Evolutionary conservation across 805 yeast species (phyloP).

Genomic region (Candida schatavii): DNA sequence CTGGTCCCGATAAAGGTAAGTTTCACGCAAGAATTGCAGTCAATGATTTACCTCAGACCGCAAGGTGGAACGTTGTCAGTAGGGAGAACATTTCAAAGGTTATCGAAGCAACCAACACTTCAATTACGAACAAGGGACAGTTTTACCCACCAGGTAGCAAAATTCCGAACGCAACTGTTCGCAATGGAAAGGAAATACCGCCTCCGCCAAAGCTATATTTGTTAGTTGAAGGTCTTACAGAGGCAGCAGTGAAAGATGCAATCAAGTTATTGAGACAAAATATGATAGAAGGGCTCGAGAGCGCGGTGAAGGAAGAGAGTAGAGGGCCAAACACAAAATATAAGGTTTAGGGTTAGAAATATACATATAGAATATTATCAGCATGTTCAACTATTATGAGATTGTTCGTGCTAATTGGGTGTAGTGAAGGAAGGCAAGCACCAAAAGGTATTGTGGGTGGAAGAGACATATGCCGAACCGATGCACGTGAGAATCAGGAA

Average conservation of each 20-base stretch:
- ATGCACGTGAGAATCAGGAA: no score
- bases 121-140: constrained; percentile 80
- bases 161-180: constrained; percentile 52
- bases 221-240: constrained; percentile 71
- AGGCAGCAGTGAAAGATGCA: constrained; percentile 56
- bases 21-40: constrained; percentile 71
- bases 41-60: constrained; percentile 81
- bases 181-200: constrained; percentile 39
- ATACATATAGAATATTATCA: no score
- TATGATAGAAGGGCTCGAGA: constrained; percentile 55
- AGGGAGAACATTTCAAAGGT: constrained; percentile 61
- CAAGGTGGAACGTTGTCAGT: constrained; percentile 75
- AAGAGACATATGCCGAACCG: no score
- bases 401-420: no score
- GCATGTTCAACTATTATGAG: no score
- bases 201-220: constrained; percentile 76
- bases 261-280: constrained; percentile 53
- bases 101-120: constrained; percentile 67
- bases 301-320: constrained; percentile 43
- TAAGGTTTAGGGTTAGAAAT: constrained; percentile 44
- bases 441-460: no score
- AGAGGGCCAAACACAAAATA: constrained; percentile 48
- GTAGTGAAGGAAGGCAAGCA: no score
- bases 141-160: constrained; percentile 46
- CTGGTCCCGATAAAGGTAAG: constrained; percentile 52